phyloP scores from a whole-genome alignment of 169 alveolate species.

The Theileria sp. region DNA sequence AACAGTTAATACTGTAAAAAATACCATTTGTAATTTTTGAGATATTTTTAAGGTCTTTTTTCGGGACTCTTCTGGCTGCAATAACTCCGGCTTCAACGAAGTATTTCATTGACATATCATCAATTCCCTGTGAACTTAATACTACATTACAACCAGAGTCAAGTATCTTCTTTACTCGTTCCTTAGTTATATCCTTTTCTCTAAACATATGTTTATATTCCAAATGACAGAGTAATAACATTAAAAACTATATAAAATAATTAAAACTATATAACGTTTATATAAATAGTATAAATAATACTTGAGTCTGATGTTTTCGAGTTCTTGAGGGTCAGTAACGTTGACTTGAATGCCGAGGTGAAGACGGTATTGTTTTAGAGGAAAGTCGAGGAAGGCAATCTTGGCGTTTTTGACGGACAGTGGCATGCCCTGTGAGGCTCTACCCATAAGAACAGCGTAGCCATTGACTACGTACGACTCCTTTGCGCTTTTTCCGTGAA shows the following conservation, averaged over 20 bases:
- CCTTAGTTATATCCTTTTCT: constrained; percentile 96
- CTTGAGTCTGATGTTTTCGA: constrained; percentile 91
- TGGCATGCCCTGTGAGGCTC: constrained; percentile 97
- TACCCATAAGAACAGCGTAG: constrained; percentile 89
- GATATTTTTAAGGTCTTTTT: constrained; percentile 91
- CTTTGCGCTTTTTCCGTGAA: constrained; percentile 92
- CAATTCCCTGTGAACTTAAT: constrained; percentile 96
- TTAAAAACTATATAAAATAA: not conserved
- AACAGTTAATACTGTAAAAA: constrained; percentile 13
- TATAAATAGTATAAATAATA: constrained; percentile 5
- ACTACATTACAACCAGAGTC: constrained; percentile 98
- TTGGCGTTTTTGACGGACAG: constrained; percentile 89
- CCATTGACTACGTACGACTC: constrained; percentile 91
- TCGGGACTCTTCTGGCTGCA: constrained; percentile 96
- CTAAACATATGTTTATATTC: constrained; percentile 19
- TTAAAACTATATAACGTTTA: not conserved
- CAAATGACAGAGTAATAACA: no score
- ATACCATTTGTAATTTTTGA: constrained; percentile 93
- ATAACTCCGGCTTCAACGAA: constrained; percentile 96
- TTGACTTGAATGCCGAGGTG: constrained; percentile 93
- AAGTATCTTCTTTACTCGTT: constrained; percentile 90
- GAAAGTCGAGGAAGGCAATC: constrained; percentile 97
- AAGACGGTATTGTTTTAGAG: constrained; percentile 92
- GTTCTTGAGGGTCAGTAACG: constrained; percentile 93
- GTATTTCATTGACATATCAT: constrained; percentile 97